Base-by-base conservation (phyloP, 2,329 filamentous ascomycete species). In the Aspergillus jensenii region DNA sequence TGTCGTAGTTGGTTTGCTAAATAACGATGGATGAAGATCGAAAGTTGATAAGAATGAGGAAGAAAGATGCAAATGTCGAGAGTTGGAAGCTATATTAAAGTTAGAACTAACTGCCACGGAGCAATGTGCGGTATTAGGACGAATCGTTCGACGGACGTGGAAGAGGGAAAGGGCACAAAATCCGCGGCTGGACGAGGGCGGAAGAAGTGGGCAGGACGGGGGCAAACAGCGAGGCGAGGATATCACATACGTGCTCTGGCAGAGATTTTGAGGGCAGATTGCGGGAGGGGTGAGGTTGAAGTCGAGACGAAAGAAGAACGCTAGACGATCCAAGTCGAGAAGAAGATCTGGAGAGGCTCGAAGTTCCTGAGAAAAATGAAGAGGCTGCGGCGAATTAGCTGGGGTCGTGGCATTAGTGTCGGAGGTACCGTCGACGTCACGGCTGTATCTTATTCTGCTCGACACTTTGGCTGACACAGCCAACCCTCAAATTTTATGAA, bases 261-360 rank as follows among this genome's bases (percentile, higher is more conserved):
- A 55, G 41, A 39, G 39, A 43, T 51, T 33, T 23, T 55, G 56
- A 50, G 21, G 31, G 50, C 33, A 40, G 51, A 48, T 44, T 25
- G 55, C 44, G 51, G 56, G 48, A 58, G 48, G 52, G 46, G 48
- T 55, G 60, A 52, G 49, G 60, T 60, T 45, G 37, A 53, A 56
- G 50, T 59, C 47, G 55, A 60, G 55, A 37, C 60, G 63, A 64
- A 60, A 69, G 63, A 65, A 66, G 65, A 70, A 65, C 63, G 67
- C 65, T 66, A 65, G 65, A 68, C 64, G 64, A 70, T 65, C 65
- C 65, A 68, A 61, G 67, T 69, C 66, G 62, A 69, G 52, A 60
- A 62, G 60, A 62, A 62, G 58, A 62, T 62, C 59, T 58, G 59
- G 55, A 62, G 55, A 62, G 57, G 52, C 49, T 54, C 45, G 53